These are phyloP conservation scores for Paecilomyces sp. DNA, from an alignment of 2,329 filamentous ascomycete genomes.

Conservation along the genomic window DNA sequence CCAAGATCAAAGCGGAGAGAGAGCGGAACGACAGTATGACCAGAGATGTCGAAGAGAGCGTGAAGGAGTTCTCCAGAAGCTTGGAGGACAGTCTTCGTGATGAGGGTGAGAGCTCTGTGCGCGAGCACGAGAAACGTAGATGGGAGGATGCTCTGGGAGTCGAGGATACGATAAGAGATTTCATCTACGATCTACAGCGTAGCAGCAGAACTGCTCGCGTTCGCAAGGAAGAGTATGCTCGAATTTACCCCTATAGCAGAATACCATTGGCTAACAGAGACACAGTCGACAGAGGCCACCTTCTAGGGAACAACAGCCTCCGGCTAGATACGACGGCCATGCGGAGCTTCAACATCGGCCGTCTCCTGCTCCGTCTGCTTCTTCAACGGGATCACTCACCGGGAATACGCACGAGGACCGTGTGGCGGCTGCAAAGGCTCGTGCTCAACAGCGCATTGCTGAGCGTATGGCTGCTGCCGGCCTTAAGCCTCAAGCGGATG, in stretches of 20 bases:
- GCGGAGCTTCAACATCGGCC: slow-evolving; percentile 33
- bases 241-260: background rate
- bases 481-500: slow-evolving; percentile 73
- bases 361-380: slow-evolving; percentile 40
- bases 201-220: slow-evolving; percentile 71
- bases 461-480: slow-evolving; percentile 90
- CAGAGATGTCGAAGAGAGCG: slow-evolving; percentile 90
- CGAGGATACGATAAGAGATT: slow-evolving; percentile 93
- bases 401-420: slow-evolving; percentile 91
- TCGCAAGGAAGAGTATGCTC: slow-evolving; percentile 51
- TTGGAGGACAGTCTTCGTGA: slow-evolving; percentile 86
- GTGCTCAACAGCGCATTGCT: slow-evolving; percentile 94
- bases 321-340: slow-evolving; percentile 46
- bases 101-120: slow-evolving; percentile 63
- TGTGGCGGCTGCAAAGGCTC: slow-evolving; percentile 92
- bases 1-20: slow-evolving; percentile 72
- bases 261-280: slow-evolving; percentile 10
- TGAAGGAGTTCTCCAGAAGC: slow-evolving; percentile 75
- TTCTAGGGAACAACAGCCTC: slow-evolving; percentile 45
- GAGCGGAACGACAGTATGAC: slow-evolving; percentile 97
- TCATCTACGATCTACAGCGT: slow-evolving; percentile 93
- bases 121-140: slow-evolving; percentile 82
- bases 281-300: slow-evolving; percentile 49
- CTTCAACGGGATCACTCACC: slow-evolving; percentile 64
- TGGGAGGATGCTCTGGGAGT: slow-evolving; percentile 97